Evolutionary conservation across 2,329 filamentous ascomycete genomes (phyloP).

Genomic region (Fusarium redolens): DNA sequence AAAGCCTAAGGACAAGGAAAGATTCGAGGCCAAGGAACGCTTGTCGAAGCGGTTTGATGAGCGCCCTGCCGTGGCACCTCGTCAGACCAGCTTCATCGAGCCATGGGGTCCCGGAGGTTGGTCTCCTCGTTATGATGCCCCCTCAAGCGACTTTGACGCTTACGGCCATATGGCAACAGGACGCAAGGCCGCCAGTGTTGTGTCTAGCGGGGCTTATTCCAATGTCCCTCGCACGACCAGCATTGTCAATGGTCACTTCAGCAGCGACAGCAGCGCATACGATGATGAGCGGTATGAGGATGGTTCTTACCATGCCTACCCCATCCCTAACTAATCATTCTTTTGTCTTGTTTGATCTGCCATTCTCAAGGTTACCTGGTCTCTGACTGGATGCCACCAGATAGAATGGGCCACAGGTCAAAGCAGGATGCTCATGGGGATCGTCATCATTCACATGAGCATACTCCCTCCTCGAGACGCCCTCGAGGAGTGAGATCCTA

Average conservation of each 20-base stretch:
- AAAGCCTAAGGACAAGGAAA: conserved; percentile 47
- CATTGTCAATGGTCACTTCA: conserved; percentile 45
- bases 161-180: conserved; percentile 44
- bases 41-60: conserved; percentile 54
- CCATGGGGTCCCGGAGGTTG: conserved; percentile 49
- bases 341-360: conserved; percentile 25
- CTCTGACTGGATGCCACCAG: conserved; percentile 1
- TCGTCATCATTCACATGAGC: conserved; percentile 14
- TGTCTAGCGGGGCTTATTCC: conserved; percentile 41
- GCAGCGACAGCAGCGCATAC: conserved; percentile 46
- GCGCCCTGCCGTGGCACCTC: conserved; percentile 42
- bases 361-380: neutral
- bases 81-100: conserved; percentile 51
- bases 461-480: conserved; percentile 9
- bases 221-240: conserved; percentile 47
- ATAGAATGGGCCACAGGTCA: conserved; percentile 14
- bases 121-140: conserved; percentile 43
- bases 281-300: conserved; percentile 50
- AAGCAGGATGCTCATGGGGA: conserved; percentile 6
- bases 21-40: conserved; percentile 50
- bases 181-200: conserved; percentile 43
- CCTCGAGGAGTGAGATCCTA: conserved; percentile 14
- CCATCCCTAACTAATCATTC: conserved; percentile 46
- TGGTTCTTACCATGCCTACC: conserved; percentile 52
- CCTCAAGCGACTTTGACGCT: conserved; percentile 43